phyloP scores from a whole-genome alignment of 345 rosid genomes.

The Combretum micranthum region DNA sequence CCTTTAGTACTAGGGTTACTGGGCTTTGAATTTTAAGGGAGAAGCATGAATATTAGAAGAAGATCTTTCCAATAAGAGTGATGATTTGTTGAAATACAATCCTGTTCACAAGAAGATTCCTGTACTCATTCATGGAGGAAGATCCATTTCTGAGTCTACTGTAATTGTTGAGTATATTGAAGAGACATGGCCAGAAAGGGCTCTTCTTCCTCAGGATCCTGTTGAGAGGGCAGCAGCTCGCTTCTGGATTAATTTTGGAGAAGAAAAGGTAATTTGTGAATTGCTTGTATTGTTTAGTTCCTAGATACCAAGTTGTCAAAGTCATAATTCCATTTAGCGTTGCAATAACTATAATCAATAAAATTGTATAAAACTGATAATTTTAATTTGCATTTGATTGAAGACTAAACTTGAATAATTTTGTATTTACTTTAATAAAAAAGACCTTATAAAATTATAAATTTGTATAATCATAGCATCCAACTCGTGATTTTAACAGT shows the following conservation, averaged over 20 bases:
- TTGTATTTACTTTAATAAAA: too few relatives aligned
- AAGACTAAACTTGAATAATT: too few relatives aligned
- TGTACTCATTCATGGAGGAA: slow-evolving; percentile 28
- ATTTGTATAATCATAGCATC: too few relatives aligned
- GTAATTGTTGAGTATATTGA: slow-evolving; percentile 25
- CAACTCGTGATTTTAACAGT: background rate
- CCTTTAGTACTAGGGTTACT: slow-evolving; percentile 22
- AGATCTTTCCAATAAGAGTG: slow-evolving; percentile 25
- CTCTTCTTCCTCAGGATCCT: slow-evolving; percentile 22
- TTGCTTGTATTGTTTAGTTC: too few relatives aligned
- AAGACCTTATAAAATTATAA: too few relatives aligned
- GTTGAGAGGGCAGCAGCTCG: slow-evolving; percentile 15
- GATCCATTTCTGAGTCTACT: slow-evolving; percentile 22
- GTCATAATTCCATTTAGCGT: background rate
- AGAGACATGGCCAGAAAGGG: slow-evolving; percentile 19
- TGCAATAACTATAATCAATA: too few relatives aligned
- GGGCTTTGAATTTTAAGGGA: slow-evolving; percentile 31
- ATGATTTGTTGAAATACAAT: slow-evolving; percentile 21
- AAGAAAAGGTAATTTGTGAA: slow-evolving; percentile 18
- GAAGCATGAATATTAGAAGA: slow-evolving; percentile 25
- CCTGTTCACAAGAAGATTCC: slow-evolving; percentile 37
- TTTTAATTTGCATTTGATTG: too few relatives aligned
- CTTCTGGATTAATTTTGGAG: slow-evolving; percentile 26
- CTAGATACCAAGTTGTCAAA: too few relatives aligned
- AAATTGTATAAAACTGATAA: too few relatives aligned